Conservation (phyloP, 352 stramenopile genomes). For the Blastocystis sp. region DNA sequence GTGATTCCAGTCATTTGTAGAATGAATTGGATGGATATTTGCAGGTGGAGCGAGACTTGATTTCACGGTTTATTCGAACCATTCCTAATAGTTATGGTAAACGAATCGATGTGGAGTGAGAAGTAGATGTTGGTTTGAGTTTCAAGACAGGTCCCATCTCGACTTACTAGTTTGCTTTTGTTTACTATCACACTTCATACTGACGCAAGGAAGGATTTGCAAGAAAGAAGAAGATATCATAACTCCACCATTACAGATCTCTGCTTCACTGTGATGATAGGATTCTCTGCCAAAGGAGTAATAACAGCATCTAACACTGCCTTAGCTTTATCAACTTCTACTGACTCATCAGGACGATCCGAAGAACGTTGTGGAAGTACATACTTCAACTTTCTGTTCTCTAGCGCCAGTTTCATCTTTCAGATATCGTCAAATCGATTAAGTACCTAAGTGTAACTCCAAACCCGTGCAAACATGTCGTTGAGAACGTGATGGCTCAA, state of each 20-base stretch:
- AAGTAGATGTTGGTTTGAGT: constrained; percentile 17
- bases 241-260: neutral
- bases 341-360: no score
- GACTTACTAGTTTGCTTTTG: neutral
- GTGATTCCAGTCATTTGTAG: neutral
- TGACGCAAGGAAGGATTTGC: neutral
- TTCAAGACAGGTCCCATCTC: no score
- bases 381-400: neutral
- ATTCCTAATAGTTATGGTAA: constrained; percentile 19
- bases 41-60: constrained; percentile 13
- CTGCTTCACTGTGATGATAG: neutral
- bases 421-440: constrained; percentile 7
- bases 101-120: neutral
- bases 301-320: no score
- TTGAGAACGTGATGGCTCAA: neutral
- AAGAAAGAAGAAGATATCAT: neutral
- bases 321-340: no score
- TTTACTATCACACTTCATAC: neutral
- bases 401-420: neutral
- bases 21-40: constrained; percentile 23
- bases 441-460: neutral
- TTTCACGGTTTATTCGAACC: neutral
- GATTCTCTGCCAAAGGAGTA: neutral
- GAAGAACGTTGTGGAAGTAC: neutral
- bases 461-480: neutral